A percentile compares a stretch with the other conserved stretches of the same genome.
These are phyloP conservation scores for Vaccinium macrocarpon DNA, from an alignment of 148 eudicot species.

Conservation along the genomic window DNA sequence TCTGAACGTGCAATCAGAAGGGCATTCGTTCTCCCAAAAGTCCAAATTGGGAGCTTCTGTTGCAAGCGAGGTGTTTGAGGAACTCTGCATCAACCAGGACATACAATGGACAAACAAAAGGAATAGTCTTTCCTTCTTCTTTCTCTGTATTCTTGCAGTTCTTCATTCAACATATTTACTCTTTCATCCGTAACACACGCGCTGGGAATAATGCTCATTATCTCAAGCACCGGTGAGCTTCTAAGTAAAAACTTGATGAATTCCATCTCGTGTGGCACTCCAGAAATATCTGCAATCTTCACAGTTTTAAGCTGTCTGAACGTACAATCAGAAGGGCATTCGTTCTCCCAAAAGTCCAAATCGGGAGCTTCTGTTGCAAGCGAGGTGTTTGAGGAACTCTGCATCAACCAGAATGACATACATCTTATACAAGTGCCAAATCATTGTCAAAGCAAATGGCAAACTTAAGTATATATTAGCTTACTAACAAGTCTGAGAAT, in stretches of 20 bases:
- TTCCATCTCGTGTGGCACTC: slow-evolving; percentile 78
- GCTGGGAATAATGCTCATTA: slow-evolving; percentile 60
- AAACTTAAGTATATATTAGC: neutral
- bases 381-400: slow-evolving; percentile 74
- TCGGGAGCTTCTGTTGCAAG: slow-evolving; percentile 47
- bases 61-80: slow-evolving; percentile 54
- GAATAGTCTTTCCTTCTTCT: no score
- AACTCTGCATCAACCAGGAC: slow-evolving; percentile 42
- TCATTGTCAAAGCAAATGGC: neutral
- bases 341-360: slow-evolving; percentile 59
- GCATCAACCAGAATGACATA: slow-evolving; percentile 4
- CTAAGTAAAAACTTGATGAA: slow-evolving; percentile 63
- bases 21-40: slow-evolving; percentile 58
- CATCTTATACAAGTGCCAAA: neutral
- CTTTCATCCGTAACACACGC: slow-evolving; percentile 48
- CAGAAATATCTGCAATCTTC: slow-evolving; percentile 69
- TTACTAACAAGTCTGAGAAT: neutral
- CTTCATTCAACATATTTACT: slow-evolving; percentile 44
- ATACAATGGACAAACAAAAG: no score
- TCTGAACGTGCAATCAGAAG: slow-evolving; percentile 45
- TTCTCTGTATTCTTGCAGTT: no score
- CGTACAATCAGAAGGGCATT: slow-evolving; percentile 45
- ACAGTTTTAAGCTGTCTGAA: slow-evolving; percentile 56
- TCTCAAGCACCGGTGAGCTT: slow-evolving; percentile 61
- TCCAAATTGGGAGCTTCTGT: slow-evolving; percentile 50